Evolutionary conservation across 2,329 filamentous ascomycete genomes (phyloP).

Genomic region (Myriosclerotinia scirpicola): DNA sequence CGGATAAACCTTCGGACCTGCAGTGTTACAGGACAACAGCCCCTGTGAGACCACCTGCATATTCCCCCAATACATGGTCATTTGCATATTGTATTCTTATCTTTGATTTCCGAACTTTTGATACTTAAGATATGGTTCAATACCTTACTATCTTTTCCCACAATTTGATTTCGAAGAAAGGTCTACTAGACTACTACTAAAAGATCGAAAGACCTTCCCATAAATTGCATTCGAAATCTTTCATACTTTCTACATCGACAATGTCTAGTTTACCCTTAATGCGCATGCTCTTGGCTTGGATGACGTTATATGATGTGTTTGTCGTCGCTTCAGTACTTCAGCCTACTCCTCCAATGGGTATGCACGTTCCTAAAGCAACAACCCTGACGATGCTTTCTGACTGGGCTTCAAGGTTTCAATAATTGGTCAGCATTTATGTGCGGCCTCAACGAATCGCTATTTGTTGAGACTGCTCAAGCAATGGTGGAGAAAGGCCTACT

Average conservation of each 20-base stretch:
- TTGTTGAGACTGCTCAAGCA: constrained; percentile 48
- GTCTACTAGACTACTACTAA: not conserved
- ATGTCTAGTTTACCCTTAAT: not conserved
- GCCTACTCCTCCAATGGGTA: constrained; percentile 49
- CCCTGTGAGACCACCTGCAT: not conserved
- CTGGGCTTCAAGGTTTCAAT: constrained; percentile 43
- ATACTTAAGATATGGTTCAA: not conserved
- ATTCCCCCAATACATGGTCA: not conserved
- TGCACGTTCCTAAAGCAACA: not conserved
- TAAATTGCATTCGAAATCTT: not conserved
- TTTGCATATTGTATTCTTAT: not conserved
- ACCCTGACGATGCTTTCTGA: not conserved
- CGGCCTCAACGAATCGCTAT: constrained; percentile 50
- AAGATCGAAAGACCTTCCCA: not conserved
- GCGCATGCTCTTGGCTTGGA: not conserved
- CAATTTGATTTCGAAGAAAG: not conserved
- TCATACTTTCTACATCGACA: no score
- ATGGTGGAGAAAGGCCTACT: constrained; percentile 51
- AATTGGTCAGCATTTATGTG: constrained; percentile 52
- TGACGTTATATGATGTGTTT: constrained; percentile 18
- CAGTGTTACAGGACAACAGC: not conserved
- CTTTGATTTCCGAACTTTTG: no score
- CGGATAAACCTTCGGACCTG: constrained; percentile 11
- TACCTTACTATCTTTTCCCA: not conserved
- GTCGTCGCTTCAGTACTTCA: constrained; percentile 34